These are phyloP conservation scores for Psilocybe cyanescens DNA, from an alignment of 768 basidiomycete species.

Conservation along the genomic window DNA sequence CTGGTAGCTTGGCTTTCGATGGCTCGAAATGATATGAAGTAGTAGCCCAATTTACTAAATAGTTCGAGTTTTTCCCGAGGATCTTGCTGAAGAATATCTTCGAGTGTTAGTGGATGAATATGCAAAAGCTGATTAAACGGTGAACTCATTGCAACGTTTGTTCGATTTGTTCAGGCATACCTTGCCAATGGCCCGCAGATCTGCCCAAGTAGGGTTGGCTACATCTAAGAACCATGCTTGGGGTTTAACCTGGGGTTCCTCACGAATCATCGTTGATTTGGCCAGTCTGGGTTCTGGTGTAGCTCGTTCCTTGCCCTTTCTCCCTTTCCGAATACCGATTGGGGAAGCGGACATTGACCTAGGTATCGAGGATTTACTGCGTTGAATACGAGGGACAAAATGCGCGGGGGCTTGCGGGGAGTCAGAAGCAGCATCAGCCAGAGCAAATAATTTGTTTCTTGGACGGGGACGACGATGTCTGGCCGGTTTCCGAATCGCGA, in stretches of 20 bases:
- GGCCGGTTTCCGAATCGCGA: conserved; percentile 41
- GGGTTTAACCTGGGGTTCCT: conserved; percentile 30
- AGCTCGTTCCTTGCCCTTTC: conserved; percentile 53
- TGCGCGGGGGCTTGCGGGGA: not conserved
- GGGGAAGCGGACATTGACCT: conserved; percentile 10
- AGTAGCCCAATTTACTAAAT: conserved; percentile 88
- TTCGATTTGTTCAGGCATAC: conserved; percentile 38
- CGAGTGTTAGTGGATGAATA: conserved; percentile 90
- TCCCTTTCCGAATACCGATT: conserved; percentile 24
- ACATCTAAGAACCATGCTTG: conserved; percentile 93
- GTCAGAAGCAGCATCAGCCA: not conserved
- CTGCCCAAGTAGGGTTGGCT: conserved; percentile 84
- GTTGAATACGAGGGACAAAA: not conserved
- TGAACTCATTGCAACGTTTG: not conserved
- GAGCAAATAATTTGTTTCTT: not conserved
- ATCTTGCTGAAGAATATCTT: conserved; percentile 92
- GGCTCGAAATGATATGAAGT: conserved; percentile 87
- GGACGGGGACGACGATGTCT: conserved; percentile 23
- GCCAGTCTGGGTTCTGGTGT: not conserved
- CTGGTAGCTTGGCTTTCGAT: conserved; percentile 61
- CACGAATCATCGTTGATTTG: conserved; percentile 15
- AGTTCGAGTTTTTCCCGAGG: conserved; percentile 90
- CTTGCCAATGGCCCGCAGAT: conserved; percentile 86
- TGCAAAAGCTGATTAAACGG: conserved; percentile 63
- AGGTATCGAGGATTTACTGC: conserved; percentile 2